Evolutionary conservation across 2,329 filamentous ascomycete genomes (phyloP).

Genomic region (Stemphylium vesicarium): DNA sequence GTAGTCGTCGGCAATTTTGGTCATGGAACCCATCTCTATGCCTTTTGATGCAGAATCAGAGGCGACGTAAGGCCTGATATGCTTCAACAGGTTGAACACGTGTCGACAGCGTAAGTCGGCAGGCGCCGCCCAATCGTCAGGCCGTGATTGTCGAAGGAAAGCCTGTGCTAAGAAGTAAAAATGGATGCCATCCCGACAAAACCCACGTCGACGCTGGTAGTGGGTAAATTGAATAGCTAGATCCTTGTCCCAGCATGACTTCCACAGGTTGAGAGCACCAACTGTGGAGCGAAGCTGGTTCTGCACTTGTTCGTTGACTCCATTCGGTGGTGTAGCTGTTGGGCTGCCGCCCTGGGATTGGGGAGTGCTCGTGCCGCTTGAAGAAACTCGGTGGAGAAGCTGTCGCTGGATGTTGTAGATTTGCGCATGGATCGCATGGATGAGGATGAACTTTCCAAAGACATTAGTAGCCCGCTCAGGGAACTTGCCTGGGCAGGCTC

Average conservation of each 20-base stretch:
- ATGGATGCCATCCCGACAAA: constrained; percentile 73
- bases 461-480: constrained; percentile 71
- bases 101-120: constrained; percentile 67
- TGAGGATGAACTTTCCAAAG: constrained; percentile 74
- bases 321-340: constrained; percentile 53
- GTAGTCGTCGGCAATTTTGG: constrained; percentile 71
- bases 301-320: constrained; percentile 54
- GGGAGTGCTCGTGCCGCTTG: constrained; percentile 62
- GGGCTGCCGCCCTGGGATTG: constrained; percentile 60
- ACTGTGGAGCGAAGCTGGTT: constrained; percentile 56
- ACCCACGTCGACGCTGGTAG: constrained; percentile 68
- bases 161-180: constrained; percentile 75
- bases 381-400: constrained; percentile 40
- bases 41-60: constrained; percentile 69
- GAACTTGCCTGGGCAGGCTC: constrained; percentile 63
- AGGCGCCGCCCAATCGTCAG: constrained; percentile 60
- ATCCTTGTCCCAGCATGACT: constrained; percentile 73
- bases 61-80: constrained; percentile 65
- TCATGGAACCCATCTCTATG: constrained; percentile 71
- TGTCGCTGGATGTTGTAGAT: constrained; percentile 62
- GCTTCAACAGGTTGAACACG: constrained; percentile 66
- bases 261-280: constrained; percentile 72
- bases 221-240: constrained; percentile 71
- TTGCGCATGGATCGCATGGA: constrained; percentile 71
- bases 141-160: constrained; percentile 65